These are phyloP conservation scores for Periglandula ipomoeae DNA, from an alignment of 2,329 filamentous ascomycete species.

Conservation along the genomic window DNA sequence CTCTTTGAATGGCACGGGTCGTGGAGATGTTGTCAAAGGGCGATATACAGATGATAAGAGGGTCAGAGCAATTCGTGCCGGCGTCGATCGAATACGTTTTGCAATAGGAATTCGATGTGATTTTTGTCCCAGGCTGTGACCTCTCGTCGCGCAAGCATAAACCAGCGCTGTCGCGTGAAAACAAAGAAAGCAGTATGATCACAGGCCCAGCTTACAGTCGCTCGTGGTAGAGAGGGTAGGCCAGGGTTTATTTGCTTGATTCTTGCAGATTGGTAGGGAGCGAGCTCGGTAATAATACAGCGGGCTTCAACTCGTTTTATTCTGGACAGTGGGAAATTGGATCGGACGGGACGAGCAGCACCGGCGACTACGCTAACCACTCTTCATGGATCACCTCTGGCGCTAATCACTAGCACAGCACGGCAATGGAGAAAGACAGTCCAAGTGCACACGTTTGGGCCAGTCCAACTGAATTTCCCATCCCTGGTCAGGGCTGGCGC, in stretches of 20 bases:
- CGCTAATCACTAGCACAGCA: neutral
- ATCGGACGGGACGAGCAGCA: neutral
- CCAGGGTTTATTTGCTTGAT: neutral
- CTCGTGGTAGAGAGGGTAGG: neutral
- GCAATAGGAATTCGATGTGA: too few relatives aligned
- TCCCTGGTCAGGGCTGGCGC: slow-evolving; percentile 1
- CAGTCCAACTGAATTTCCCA: neutral
- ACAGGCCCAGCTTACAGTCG: neutral
- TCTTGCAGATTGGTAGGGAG: neutral
- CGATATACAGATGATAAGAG: too few relatives aligned
- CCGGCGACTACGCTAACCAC: slow-evolving; percentile 1
- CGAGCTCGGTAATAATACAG: neutral
- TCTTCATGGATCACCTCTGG: slow-evolving; percentile 1
- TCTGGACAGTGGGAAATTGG: slow-evolving; percentile 1
- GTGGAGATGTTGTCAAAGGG: too few relatives aligned
- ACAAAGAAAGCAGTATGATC: neutral
- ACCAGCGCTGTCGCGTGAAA: neutral
- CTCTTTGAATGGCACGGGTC: too few relatives aligned
- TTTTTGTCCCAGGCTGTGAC: too few relatives aligned
- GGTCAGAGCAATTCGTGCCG: too few relatives aligned
- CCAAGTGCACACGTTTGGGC: too few relatives aligned
- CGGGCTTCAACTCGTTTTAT: slow-evolving; percentile 5
- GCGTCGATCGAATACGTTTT: too few relatives aligned
- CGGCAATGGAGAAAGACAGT: neutral
- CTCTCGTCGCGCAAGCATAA: neutral